Percentiles rank a stretch among this genome's conserved stretches.
Conservation (phyloP, 345 rosid genomes). For the Citrus glauca region DNA sequence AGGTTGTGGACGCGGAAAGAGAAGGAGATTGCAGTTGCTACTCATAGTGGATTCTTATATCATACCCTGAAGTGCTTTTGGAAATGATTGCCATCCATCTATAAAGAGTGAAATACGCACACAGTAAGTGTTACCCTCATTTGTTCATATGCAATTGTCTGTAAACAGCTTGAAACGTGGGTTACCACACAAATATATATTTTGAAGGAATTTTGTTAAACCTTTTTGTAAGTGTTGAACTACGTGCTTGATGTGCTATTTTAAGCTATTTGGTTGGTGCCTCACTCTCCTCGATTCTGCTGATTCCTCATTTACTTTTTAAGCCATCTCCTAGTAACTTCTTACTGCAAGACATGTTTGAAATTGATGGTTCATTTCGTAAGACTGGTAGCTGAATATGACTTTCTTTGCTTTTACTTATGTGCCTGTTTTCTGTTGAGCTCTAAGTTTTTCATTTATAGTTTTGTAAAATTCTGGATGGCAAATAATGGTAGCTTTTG, state of each 20-base stretch:
- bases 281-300: too few relatives aligned
- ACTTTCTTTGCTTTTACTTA: neutral
- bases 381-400: neutral
- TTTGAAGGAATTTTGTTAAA: neutral
- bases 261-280: neutral
- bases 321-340: neutral
- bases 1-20: slow-evolving; percentile 75
- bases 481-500: too few relatives aligned
- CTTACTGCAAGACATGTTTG: neutral
- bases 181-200: neutral
- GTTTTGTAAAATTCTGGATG: neutral
- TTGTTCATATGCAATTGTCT: neutral
- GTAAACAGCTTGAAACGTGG: too few relatives aligned
- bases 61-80: slow-evolving; percentile 48
- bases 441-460: neutral
- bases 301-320: neutral
- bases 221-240: neutral
- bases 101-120: slow-evolving; percentile 52
- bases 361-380: neutral
- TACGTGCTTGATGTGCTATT: neutral
- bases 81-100: slow-evolving; percentile 44
- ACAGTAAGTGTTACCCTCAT: slow-evolving; percentile 38
- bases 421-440: neutral
- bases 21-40: slow-evolving; percentile 72
- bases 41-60: slow-evolving; percentile 64